Evolutionary conservation across 2,329 filamentous ascomycete species (phyloP), one percentile per base, ranked within the genome.

Genomic region (Colletotrichum sp.): DNA sequence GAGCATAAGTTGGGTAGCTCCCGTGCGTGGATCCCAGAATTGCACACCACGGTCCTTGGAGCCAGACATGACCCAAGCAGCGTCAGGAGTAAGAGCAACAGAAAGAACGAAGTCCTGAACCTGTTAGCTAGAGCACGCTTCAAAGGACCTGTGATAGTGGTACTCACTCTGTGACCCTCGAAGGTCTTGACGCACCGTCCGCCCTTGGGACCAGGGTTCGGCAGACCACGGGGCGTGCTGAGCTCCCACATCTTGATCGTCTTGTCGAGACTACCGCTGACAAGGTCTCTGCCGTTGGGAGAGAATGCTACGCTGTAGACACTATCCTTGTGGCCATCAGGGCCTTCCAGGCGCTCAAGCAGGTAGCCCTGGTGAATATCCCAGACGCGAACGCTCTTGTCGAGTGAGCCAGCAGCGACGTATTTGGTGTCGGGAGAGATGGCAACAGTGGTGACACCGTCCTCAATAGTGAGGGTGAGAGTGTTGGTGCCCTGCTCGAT

Each of bases 181-280:
- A 99, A 99, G 2, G 96, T 99, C 88, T 96, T 95, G 81, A 98
- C 93, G 84, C 97, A 99, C 84, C 98, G 95, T 80, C 97, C 96
- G 44, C 94, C 94, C 88, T 97, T 98, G 11, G 93, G 90, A 36
- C 90, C 92, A 61, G 91, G 90, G 82, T 91, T 92, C 63, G 92
- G 90, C 75, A 93, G 90, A 81, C 93, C 91, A 79, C 94, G 91
- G 61, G 93, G 92, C 27, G 94, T 91, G 71, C 91, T 93, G 67
- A 99, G 90, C 88, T 98, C 96, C 96, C 97, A 99, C 94, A 99
- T 98, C 89, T 98, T 98, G 89, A 99, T 99, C 0, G 96, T 99
- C 90, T 98, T 98, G 85, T 99, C 97, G 80, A 99, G 88, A 90
- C 95, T 98, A 78, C 97, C 97, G 81, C 95, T 98, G 82, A 99